Conservation (phyloP, 371 early-diverging fungal species). For the Actinomucor elegans region DNA sequence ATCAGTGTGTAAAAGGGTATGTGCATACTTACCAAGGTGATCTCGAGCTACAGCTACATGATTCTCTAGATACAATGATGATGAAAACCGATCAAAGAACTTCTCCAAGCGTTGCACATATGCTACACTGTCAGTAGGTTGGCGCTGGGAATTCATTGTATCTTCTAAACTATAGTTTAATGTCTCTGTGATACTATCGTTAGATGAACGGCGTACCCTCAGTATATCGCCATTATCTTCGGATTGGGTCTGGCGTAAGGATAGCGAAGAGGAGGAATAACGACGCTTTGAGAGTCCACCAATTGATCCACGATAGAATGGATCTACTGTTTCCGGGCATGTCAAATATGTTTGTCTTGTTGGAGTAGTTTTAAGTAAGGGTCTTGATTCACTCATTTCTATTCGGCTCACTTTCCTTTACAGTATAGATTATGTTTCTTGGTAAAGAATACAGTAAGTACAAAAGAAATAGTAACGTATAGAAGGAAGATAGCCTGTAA, state of each 20-base stretch:
- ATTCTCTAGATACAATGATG: constrained; percentile 58
- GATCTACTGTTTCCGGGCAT: constrained; percentile 3
- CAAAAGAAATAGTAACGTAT: neutral
- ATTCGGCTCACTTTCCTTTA: too few species aligned
- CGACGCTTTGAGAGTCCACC: neutral
- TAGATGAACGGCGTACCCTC: neutral
- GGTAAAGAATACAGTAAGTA: too few species aligned
- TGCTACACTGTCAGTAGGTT: neutral
- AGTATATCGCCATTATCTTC: neutral
- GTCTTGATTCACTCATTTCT: neutral
- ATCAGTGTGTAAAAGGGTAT: too few species aligned
- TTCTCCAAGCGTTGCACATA: constrained; percentile 9
- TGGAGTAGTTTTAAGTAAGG: constrained; percentile 3
- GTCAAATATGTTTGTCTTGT: constrained; percentile 7
- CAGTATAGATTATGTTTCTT: too few species aligned
- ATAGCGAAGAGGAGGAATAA: neutral
- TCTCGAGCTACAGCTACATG: constrained; percentile 77
- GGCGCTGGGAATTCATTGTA: neutral
- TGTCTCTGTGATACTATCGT: neutral
- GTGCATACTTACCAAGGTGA: constrained; percentile 62
- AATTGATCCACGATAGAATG: neutral
- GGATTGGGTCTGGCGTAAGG: neutral
- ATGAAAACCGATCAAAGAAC: constrained; percentile 6
- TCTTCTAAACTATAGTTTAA: neutral
- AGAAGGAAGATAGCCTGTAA: neutral